phyloP scores from a whole-genome alignment of 345 rosid genomes.

The Aquilaria yunnanensis region DNA sequence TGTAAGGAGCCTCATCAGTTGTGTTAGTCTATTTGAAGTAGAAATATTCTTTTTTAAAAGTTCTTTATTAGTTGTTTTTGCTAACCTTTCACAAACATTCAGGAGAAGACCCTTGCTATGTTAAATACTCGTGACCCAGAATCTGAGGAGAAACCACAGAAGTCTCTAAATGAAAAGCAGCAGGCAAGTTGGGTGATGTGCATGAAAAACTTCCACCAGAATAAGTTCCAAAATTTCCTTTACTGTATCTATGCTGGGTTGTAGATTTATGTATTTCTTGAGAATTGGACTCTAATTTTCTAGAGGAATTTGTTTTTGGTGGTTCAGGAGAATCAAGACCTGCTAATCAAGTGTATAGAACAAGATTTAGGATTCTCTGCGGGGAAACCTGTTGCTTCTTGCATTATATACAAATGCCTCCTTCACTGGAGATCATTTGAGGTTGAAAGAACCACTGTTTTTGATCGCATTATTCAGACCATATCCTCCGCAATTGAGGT shows the following conservation, averaged over 20 bases:
- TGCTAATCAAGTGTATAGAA: constrained; percentile 81
- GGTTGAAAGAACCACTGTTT: constrained; percentile 87
- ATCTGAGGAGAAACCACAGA: constrained; percentile 97
- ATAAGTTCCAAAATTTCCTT: constrained; percentile 4
- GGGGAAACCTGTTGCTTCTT: constrained; percentile 92
- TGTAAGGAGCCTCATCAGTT: constrained; percentile 33
- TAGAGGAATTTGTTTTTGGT: constrained; percentile 15
- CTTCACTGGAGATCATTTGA: constrained; percentile 99
- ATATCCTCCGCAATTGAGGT: constrained; percentile 91
- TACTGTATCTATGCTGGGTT: not conserved
- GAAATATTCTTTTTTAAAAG: not conserved
- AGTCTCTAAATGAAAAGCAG: constrained; percentile 92
- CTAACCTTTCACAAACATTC: constrained; percentile 17
- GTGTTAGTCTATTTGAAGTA: constrained; percentile 1
- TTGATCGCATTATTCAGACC: constrained; percentile 95
- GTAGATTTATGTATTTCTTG: constrained; percentile 4
- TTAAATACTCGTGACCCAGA: constrained; percentile 75
- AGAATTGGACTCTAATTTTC: constrained; percentile 5
- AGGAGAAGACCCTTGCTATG: constrained; percentile 59
- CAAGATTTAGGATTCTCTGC: constrained; percentile 91
- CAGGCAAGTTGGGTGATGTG: constrained; percentile 42
- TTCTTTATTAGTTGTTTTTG: constrained; percentile 13
- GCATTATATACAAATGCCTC: constrained; percentile 87
- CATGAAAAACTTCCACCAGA: constrained; percentile 1
- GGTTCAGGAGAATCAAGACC: constrained; percentile 86